Percentiles rank a stretch among this genome's conserved stretches.
These are phyloP conservation scores for Pyricularia grisea DNA, from an alignment of 2,329 filamentous ascomycete genomes.

Conservation along the genomic window DNA sequence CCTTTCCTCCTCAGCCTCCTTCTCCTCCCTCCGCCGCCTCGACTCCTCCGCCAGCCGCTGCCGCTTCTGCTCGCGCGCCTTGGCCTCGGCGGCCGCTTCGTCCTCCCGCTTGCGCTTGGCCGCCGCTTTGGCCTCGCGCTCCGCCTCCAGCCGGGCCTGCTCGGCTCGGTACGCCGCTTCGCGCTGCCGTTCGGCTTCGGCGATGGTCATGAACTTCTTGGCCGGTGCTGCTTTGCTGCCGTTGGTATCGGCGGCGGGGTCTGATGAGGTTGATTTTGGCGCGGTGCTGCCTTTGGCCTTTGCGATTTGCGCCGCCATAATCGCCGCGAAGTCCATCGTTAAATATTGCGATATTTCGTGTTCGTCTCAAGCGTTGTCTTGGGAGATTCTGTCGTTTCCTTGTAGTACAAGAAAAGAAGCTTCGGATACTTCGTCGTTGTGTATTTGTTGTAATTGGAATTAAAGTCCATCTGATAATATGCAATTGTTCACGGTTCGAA, in stretches of 20 bases:
- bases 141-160: slow-evolving; percentile 63
- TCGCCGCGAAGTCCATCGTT: slow-evolving; percentile 86
- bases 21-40: slow-evolving; percentile 33
- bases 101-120: slow-evolving; percentile 88
- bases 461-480: not conserved
- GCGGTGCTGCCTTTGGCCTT: slow-evolving; percentile 55
- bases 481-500: not conserved
- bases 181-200: slow-evolving; percentile 77
- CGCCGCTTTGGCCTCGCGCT: slow-evolving; percentile 58
- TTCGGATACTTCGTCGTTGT: not conserved
- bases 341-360: not conserved
- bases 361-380: not conserved
- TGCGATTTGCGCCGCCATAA: slow-evolving; percentile 89
- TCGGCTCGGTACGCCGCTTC: slow-evolving; percentile 72
- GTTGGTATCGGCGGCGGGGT: slow-evolving; percentile 4
- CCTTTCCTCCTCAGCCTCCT: slow-evolving; percentile 65
- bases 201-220: slow-evolving; percentile 77
- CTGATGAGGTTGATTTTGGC: slow-evolving; percentile 10
- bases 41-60: slow-evolving; percentile 74
- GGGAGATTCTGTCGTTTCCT: not conserved
- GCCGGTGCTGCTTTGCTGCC: slow-evolving; percentile 11
- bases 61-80: slow-evolving; percentile 71
- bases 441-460: not conserved
- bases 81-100: slow-evolving; percentile 63
- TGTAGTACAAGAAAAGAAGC: not conserved